phyloP scores from a whole-genome alignment of 164 flowering plant genomes.

The Magnolia sinica region DNA sequence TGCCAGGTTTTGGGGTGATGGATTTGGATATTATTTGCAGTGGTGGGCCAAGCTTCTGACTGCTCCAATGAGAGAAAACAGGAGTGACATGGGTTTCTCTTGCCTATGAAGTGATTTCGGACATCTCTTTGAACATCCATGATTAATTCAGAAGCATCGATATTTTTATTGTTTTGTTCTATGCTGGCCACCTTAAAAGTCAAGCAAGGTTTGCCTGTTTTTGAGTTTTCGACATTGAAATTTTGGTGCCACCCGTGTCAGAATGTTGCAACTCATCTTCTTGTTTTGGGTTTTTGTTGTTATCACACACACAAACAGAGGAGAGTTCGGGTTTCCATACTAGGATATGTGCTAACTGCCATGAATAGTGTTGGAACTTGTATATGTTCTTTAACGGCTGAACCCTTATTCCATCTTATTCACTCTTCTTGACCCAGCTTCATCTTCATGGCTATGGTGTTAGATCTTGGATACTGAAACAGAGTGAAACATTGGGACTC shows the following conservation, averaged over 20 bases:
- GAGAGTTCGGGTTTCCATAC: no score
- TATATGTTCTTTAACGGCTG: no score
- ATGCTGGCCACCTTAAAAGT: neutral
- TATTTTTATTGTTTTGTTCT: neutral
- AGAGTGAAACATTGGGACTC: no score
- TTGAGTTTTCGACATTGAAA: neutral
- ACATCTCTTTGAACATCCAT: no score
- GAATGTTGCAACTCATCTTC: no score
- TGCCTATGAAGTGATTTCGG: no score
- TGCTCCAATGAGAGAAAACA: neutral
- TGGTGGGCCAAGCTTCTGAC: neutral
- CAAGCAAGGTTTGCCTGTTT: neutral
- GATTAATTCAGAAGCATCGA: neutral
- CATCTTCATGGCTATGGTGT: neutral
- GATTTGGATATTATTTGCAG: neutral
- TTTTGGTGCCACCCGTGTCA: neutral
- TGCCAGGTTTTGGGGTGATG: neutral
- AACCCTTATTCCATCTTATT: neutral
- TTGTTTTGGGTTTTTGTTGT: no score
- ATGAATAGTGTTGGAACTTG: no score
- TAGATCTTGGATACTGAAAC: neutral
- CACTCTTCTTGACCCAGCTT: neutral
- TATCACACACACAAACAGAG: no score
- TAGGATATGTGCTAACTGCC: no score
- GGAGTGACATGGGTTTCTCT: no score